These are phyloP conservation scores for Cerrena zonata DNA, from an alignment of 1,284 basidiomycete species.

Conservation along the genomic window DNA sequence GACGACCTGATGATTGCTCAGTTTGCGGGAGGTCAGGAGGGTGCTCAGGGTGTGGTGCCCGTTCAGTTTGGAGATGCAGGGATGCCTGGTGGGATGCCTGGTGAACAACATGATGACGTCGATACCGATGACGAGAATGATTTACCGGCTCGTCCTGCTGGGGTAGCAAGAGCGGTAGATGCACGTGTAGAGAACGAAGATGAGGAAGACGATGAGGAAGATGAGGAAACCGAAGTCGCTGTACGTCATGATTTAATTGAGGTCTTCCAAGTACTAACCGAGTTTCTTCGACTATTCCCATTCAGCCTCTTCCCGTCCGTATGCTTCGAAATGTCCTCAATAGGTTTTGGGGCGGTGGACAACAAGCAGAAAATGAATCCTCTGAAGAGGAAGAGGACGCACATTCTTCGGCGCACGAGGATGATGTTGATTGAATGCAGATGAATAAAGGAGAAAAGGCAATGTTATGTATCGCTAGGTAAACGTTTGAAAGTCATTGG, in stretches of 20 bases:
- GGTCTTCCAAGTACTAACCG: background rate
- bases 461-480: too few relatives aligned
- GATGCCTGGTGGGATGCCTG: constrained; percentile 21
- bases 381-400: constrained; percentile 31
- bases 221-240: constrained; percentile 31
- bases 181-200: constrained; percentile 18
- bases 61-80: constrained; percentile 11
- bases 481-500: background rate
- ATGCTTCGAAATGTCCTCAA: constrained; percentile 57
- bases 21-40: constrained; percentile 21
- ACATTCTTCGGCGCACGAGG: background rate
- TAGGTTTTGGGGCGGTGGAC: constrained; percentile 52
- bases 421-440: background rate
- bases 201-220: constrained; percentile 18
- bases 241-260: constrained; percentile 34
- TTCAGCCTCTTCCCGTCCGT: constrained; percentile 55
- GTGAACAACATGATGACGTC: constrained; percentile 10
- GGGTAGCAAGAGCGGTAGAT: background rate
- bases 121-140: constrained; percentile 12
- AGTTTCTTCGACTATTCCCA: constrained; percentile 2
- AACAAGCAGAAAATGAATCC: constrained; percentile 23
- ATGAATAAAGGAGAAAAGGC: background rate
- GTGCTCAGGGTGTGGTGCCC: constrained; percentile 26
- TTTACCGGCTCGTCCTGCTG: background rate
- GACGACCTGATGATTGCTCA: constrained; percentile 50